Percentiles rank a stretch among this genome's conserved stretches.
phyloP scores from a whole-genome alignment of 2,329 filamentous ascomycete species.

The Sporothrix globosa region DNA sequence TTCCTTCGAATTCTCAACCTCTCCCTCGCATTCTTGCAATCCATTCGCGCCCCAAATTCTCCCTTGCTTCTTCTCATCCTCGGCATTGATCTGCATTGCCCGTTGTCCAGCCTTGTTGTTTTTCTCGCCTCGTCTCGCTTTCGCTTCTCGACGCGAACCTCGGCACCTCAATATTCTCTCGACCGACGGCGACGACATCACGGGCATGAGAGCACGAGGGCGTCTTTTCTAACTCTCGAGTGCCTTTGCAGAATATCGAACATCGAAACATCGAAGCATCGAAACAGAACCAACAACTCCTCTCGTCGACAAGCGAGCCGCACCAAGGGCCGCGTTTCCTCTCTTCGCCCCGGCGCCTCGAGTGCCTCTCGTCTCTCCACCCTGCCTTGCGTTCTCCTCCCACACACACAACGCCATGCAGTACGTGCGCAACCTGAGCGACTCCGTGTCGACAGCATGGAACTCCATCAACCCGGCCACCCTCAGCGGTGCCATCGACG shows the following conservation, averaged over 20 bases:
- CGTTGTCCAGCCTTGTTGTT: slow-evolving; percentile 18
- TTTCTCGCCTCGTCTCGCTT: not conserved
- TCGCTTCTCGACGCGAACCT: not conserved
- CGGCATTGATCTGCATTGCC: slow-evolving; percentile 25
- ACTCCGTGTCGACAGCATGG: slow-evolving; percentile 97
- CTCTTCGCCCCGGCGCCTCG: slow-evolving; percentile 7
- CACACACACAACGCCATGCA: slow-evolving; percentile 67
- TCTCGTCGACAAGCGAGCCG: not conserved
- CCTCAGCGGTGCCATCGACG: slow-evolving; percentile 95
- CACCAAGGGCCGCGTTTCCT: slow-evolving; percentile 1
- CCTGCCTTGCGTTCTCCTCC: not conserved
- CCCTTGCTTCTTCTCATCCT: slow-evolving; percentile 18
- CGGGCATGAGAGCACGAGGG: not conserved
- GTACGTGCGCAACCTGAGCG: slow-evolving; percentile 94
- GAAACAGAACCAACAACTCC: not conserved
- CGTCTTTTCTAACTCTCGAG: not conserved
- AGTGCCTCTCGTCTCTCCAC: slow-evolving; percentile 1
- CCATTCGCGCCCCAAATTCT: not conserved
- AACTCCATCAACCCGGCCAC: slow-evolving; percentile 99
- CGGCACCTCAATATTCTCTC: not conserved
- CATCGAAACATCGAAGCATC: not conserved
- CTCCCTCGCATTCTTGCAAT: not conserved
- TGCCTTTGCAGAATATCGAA: not conserved
- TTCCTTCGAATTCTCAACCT: not conserved
- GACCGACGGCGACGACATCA: not conserved